Evolutionary conservation across 2,329 filamentous ascomycete genomes (phyloP), one percentile per base, ranked within the genome.

Genomic region (Talaromyces rugulosus): DNA sequence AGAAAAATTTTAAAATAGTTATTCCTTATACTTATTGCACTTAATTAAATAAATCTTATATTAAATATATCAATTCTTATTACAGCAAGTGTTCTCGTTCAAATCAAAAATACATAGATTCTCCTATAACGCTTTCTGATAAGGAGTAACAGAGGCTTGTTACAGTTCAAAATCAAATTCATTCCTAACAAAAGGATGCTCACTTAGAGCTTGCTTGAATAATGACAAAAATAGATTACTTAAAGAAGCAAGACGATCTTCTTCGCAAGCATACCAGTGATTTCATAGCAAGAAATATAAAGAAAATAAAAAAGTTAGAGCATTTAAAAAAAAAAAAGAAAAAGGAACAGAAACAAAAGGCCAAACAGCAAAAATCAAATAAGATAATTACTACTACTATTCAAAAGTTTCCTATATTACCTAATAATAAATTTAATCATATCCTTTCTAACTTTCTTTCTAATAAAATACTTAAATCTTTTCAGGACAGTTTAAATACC

Each of bases 111-210:
- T 44, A 44, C 16, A 44, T 44, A 14, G 12, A 44, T 11, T 44
- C 18, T n/a, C 5, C 4, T n/a, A 44, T 44, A 44, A 4, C 12
- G 3, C 23, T 50, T 50, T 2, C 9, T 50, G 23, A 23, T 23
- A 53, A 42, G 28, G 12, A 54, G 52, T 33, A 53, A 16, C 11
- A 53, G 11, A 1, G 8, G n/a, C 44, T 50, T 23, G 6, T 53
- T 11, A 16, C 16, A 27, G 14, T 11, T 30, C 31, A 53, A 16
- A 31, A 28, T 11, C 11, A 28, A 31, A 27, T 40, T 18, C n/a
- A 31, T 34, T 34, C 68, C 65, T 67, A 12, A 42, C 54, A 30
- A 27, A 55, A n/a, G 31, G 44, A 7, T 31, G 0, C 42, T 40
- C 31, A 55, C n/a, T 12, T 12, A 44, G 6, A 57, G n/a, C n/a